A percentile compares a stretch with the other conserved stretches of the same genome.
Conservation (phyloP, 2,329 filamentous ascomycete species). For the Alternaria sp. region DNA sequence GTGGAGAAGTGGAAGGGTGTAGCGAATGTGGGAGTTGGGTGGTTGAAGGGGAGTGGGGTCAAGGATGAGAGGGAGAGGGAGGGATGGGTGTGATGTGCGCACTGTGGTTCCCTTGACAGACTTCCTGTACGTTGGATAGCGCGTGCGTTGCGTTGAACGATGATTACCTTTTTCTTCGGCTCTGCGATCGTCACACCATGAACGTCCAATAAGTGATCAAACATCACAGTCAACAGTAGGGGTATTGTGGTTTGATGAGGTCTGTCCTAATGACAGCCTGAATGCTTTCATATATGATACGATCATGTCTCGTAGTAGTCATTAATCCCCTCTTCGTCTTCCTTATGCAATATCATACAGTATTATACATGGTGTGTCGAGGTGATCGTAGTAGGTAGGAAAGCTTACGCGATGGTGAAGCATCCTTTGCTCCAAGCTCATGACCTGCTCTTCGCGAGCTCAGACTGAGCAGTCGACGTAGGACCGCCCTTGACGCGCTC, state of each 20-base stretch:
- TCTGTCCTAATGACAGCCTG: not conserved
- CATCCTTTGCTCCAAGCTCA: not conserved
- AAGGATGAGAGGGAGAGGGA: slow-evolving; percentile 38
- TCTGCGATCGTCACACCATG: no score
- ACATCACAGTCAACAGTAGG: no score
- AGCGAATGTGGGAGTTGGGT: slow-evolving; percentile 42
- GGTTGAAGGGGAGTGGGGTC: slow-evolving; percentile 38
- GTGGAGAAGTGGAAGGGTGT: slow-evolving; percentile 45
- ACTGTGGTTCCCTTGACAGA: not conserved
- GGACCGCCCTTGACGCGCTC: slow-evolving; percentile 41
- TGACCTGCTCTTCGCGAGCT: slow-evolving; percentile 36
- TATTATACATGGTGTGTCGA: not conserved
- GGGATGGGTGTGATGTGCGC: slow-evolving; percentile 33
- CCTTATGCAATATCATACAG: not conserved
- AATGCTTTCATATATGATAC: not conserved
- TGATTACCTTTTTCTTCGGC: not conserved
- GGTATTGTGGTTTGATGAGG: not conserved
- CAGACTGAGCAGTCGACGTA: slow-evolving; percentile 41
- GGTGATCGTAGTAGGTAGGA: not conserved
- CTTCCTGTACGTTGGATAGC: not conserved
- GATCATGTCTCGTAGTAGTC: not conserved
- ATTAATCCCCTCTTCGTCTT: not conserved
- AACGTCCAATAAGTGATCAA: no score
- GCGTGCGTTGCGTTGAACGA: not conserved
- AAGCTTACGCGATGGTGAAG: no score